Evolutionary conservation across 495 filamentous ascomycete genomes (phyloP).

Genomic region (Chaetomium tenue): DNA sequence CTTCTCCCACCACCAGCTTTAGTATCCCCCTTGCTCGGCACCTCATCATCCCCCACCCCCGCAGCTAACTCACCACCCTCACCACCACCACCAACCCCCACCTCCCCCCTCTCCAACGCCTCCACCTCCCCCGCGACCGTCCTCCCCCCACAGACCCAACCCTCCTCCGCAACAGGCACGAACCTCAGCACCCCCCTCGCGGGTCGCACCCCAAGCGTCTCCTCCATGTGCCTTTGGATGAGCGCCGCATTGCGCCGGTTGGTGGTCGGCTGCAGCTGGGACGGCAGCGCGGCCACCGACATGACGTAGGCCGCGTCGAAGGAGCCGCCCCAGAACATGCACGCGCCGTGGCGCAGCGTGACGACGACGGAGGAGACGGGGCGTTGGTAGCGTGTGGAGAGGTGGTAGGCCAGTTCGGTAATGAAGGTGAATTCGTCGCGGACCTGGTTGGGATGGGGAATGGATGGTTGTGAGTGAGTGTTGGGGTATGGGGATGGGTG

Average conservation of each 20-base stretch:
- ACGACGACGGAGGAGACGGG: conserved; percentile 70
- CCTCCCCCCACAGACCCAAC: conserved; percentile 65
- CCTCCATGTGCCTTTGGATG: conserved; percentile 66
- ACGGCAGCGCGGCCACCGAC: conserved; percentile 69
- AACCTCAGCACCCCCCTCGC: conserved; percentile 70
- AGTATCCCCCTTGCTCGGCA: conserved; percentile 7
- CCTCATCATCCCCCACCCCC: background rate
- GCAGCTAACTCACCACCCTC: too few species aligned
- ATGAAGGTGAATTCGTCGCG: conserved; percentile 68
- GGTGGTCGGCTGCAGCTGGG: conserved; percentile 65
- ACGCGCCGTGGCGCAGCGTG: conserved; percentile 69
- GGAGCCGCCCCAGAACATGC: conserved; percentile 68
- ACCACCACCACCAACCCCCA: too few species aligned
- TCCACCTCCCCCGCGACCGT: conserved; percentile 70
- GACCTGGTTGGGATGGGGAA: conserved; percentile 46
- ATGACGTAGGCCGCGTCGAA: conserved; percentile 79
- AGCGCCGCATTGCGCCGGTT: conserved; percentile 82
- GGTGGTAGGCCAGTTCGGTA: conserved; percentile 62
- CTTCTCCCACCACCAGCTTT: conserved; percentile 14
- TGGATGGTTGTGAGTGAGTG: background rate
- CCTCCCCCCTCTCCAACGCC: conserved; percentile 42
- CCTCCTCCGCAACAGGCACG: conserved; percentile 63
- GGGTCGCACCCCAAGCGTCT: conserved; percentile 61
- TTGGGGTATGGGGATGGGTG: background rate
- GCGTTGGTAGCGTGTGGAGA: conserved; percentile 71